phyloP scores from a whole-genome alignment of 139 green algal species.

The Chlamydomonas sphaeroides region DNA sequence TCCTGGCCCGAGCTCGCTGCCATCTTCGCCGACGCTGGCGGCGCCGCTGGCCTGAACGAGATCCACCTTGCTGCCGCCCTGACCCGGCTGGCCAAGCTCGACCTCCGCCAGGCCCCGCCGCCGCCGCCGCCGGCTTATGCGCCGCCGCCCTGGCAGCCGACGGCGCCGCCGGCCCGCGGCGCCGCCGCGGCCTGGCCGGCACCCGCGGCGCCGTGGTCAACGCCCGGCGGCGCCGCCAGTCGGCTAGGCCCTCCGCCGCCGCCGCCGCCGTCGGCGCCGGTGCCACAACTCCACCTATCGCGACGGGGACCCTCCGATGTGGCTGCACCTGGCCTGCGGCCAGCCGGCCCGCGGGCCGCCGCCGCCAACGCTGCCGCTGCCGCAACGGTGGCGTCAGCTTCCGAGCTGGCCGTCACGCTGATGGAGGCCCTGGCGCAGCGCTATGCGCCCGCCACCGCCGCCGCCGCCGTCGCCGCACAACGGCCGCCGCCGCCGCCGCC shows the following conservation, averaged over 20 bases:
- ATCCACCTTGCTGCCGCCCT: slow-evolving; percentile 23
- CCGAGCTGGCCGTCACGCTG: slow-evolving; percentile 8
- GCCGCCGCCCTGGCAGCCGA: no score
- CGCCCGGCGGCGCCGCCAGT: background rate
- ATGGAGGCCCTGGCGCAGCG: slow-evolving; percentile 3
- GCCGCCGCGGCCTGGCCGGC: no score
- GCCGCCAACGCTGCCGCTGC: no score
- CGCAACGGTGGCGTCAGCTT: background rate
- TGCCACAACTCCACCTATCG: no score
- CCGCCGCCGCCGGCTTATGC: no score
- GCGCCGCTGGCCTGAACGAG: background rate
- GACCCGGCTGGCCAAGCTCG: slow-evolving; percentile 16
- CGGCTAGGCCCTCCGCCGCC: no score
- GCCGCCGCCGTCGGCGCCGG: no score
- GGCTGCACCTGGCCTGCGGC: no score
- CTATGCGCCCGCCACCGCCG: background rate
- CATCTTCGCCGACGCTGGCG: background rate
- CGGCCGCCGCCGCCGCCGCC: background rate
- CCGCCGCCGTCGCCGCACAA: no score
- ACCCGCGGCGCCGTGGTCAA: background rate
- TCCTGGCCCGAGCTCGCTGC: background rate
- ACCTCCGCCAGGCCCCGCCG: background rate
- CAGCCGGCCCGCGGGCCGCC: no score
- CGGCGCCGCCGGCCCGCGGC: no score
- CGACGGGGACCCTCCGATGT: no score